Conservation (phyloP, 2,329 filamentous ascomycete species). For the Plectosphaerella plurivora region DNA sequence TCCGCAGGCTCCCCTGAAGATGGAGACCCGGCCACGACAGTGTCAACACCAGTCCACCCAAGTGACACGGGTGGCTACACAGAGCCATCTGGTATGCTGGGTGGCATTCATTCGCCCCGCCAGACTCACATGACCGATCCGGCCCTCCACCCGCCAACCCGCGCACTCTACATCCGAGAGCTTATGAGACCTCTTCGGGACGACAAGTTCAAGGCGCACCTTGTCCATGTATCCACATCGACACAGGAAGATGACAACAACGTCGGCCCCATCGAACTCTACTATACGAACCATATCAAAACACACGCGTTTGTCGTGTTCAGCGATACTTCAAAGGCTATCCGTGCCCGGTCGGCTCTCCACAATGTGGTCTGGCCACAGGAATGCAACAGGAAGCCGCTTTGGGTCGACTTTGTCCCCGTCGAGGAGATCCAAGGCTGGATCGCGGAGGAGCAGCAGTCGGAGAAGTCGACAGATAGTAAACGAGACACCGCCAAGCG, state of each 20-base stretch:
- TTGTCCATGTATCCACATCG: slow-evolving; percentile 42
- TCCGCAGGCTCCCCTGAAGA: too few species aligned
- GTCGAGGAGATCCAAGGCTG: slow-evolving; percentile 67
- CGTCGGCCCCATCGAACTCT: slow-evolving; percentile 52
- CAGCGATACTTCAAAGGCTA: slow-evolving; percentile 62
- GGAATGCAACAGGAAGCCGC: slow-evolving; percentile 74
- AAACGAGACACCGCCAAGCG: slow-evolving; percentile 35
- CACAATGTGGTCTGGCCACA: slow-evolving; percentile 83
- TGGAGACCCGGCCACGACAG: too few species aligned
- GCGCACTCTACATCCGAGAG: slow-evolving; percentile 82
- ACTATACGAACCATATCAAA: slow-evolving; percentile 79
- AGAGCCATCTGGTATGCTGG: too few species aligned
- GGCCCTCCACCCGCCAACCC: slow-evolving; percentile 66
- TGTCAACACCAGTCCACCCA: too few species aligned
- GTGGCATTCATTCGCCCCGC: too few species aligned
- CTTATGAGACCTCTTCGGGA: slow-evolving; percentile 82
- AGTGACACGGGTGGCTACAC: too few species aligned
- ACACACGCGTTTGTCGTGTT: slow-evolving; percentile 85
- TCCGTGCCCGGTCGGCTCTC: slow-evolving; percentile 68
- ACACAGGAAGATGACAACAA: slow-evolving; percentile 44
- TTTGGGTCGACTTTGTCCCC: slow-evolving; percentile 90
- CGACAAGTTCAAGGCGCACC: slow-evolving; percentile 60
- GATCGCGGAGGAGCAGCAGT: slow-evolving; percentile 63
- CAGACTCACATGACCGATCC: slow-evolving; percentile 31
- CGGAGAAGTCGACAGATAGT: slow-evolving; percentile 13